A percentile compares a stretch with the other conserved stretches of the same genome.
phyloP scores from a whole-genome alignment of 1,284 basidiomycete species.

The Neotropicomus parvogracilis region DNA sequence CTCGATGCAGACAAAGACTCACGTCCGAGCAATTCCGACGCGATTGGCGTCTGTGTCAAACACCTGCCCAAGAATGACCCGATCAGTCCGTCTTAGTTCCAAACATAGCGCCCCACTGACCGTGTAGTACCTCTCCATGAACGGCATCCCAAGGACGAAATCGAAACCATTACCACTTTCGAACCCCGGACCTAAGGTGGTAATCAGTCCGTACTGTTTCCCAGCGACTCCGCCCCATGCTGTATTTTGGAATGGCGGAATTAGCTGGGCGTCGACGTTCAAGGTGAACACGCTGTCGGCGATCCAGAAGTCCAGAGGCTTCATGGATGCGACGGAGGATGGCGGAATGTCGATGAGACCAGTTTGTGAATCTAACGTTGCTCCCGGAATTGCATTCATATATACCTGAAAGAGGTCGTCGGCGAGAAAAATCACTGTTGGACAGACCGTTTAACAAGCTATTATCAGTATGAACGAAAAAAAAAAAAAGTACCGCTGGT shows the following conservation, averaged over 20 bases:
- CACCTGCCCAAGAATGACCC: too few relatives aligned
- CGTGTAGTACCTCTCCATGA: too few relatives aligned
- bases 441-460: background rate
- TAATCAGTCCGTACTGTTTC: slow-evolving; percentile 20
- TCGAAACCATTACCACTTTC: slow-evolving; percentile 17
- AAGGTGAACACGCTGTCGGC: slow-evolving; percentile 11
- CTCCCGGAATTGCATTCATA: slow-evolving; percentile 21
- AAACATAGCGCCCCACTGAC: too few relatives aligned
- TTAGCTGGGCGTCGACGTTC: slow-evolving; percentile 23
- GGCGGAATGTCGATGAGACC: slow-evolving; percentile 22
- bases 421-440: slow-evolving; percentile 22
- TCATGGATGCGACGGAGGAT: slow-evolving; percentile 17
- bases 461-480: too few relatives aligned
- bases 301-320: slow-evolving; percentile 23
- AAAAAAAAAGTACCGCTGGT: slow-evolving; percentile 9
- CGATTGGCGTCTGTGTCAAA: too few relatives aligned
- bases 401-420: slow-evolving; percentile 21
- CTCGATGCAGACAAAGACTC: too few relatives aligned
- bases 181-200: background rate
- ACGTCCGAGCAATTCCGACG: too few relatives aligned
- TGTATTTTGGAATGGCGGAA: slow-evolving; percentile 11
- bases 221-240: slow-evolving; percentile 6
- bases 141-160: slow-evolving; percentile 18
- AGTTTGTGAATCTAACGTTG: slow-evolving; percentile 6
- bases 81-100: too few relatives aligned